Base-by-base conservation (phyloP, 495 filamentous ascomycete species). In the Tuber melanosporum region DNA sequence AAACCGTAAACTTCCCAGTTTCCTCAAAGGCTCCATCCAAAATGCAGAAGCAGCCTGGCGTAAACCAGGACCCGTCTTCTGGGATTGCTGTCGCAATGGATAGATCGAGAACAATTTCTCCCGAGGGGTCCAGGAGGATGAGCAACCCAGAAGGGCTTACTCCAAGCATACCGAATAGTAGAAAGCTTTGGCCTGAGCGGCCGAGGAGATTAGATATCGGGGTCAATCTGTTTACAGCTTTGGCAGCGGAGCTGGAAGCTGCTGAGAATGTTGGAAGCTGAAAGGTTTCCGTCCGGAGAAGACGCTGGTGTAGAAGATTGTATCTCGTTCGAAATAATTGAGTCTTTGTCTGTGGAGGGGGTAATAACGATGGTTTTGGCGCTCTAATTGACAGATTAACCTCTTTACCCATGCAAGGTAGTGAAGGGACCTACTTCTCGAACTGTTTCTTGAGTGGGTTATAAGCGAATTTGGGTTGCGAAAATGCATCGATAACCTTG, bases 21-120 rank as follows among this genome's bases (percentile, higher is more conserved):
- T 98, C 95, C 84, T 97, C 94, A 82, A 98, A 99, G 36, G 94
- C 88, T 3, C 95, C 95, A 82, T 98, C 96, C 10, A 98, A 89
- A 43, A 98, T 87, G 4, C 98, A 92, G 75, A 99, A 93, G 93
- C 97, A 97, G 2, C 95, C 95, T 0, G 95, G 94, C 0, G 90
- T 89, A 82, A 97, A 96, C 92, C 93, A 98, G 10, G 92, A 91
- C 26, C 92, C 94, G 79, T 96, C 91, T 77, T 93, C 90, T 1
- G 94, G 94, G 76, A 97, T 91, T 52, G 92, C 88, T 36, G 89
- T 89, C 0, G 94, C 93, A 81, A 95, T 92, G 26, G 90, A 89
- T 26, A 98, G 84, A 79, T 98, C 93, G 22, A 99, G 87, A 15
- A 89, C 86, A 78, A 98, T 96, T 72, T 92, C 93, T 42, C 95